Conservation (phyloP, 345 rosid species). For the Syzygium oleosum region DNA sequence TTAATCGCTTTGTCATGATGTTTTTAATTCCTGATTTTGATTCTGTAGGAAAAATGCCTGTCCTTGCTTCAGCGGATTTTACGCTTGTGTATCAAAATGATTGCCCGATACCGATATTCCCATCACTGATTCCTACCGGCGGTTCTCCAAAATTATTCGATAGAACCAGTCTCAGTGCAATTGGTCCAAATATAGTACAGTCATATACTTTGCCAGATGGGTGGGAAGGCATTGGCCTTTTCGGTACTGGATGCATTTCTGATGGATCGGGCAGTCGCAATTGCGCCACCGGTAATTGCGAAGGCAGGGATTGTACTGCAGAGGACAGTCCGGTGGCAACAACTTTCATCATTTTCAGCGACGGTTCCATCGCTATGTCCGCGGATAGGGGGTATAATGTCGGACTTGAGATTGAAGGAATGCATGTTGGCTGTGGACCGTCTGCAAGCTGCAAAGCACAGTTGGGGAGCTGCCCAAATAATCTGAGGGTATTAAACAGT, state of each 20-base stretch:
- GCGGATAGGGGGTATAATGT: background rate
- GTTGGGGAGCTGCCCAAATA: background rate
- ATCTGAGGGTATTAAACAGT: background rate
- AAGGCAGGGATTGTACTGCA: background rate
- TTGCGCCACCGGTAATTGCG: background rate
- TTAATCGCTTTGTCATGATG: background rate
- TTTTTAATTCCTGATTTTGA: background rate
- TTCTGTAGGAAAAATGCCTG: background rate
- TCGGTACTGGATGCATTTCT: background rate
- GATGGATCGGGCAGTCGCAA: background rate
- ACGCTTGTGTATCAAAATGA: background rate
- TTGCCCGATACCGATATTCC: background rate
- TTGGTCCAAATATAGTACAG: background rate
- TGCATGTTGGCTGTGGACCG: background rate
- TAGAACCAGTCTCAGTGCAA: background rate
- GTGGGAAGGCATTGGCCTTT: background rate
- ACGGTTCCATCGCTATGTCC: rapidly evolving
- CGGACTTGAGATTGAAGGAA: background rate
- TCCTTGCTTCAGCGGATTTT: background rate
- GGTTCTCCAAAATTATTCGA: background rate
- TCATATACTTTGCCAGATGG: background rate
- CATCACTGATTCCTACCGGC: background rate
- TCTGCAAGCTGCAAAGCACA: background rate
- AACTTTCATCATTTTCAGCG: background rate
- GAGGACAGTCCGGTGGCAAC: background rate